Evolutionary conservation across 768 basidiomycete species (phyloP), one percentile per base, ranked within the genome.

Genomic region (Leucocoprinus leucothites): DNA sequence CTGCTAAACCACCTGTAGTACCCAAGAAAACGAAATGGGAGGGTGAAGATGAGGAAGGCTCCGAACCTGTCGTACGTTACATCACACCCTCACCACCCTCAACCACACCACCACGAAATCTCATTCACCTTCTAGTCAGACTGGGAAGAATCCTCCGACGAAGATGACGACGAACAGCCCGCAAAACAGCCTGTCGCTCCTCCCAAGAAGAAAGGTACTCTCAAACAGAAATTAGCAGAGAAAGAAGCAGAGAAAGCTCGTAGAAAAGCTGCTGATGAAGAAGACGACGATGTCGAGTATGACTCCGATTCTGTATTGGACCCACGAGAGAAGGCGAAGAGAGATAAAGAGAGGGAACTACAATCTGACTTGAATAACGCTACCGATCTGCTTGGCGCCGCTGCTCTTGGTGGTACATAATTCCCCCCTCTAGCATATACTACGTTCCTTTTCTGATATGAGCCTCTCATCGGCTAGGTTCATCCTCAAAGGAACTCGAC

Each of bases 191-290:
- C 82, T 0, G 81, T 76, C 44, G 85, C 86, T 16, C 86, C 91
- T 3, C 83, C 87, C 1, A 92, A 91, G 77, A 96, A 97, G 74
- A 97, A 94, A 73, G 93, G 91, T 51, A 91, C 88, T 1, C 70
- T 98, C 61, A 97, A 97, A 70, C 83, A 84, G 18, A 96, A 95
- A 69, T 73, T 98, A 2, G 94, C 94, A 0, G 93, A 95, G 70
- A 97, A 94, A 71, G 94, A 94, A 64, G 89, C 86, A 0, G 77
- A 77, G 57, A 90, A 86, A 58, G 84, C 84, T 2, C 76, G 79
- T 1, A 71, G 67, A 50, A 71, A 68, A 21, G 76, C 73, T 5
- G 71, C 64, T 3, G 78, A 64, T 1, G 77, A 73, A 6, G 77
- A 73, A 6, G 76, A 75, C 5, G 69, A 70, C 45, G 81, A 75